phyloP scores from a whole-genome alignment of 768 basidiomycete genomes.

The Pisolithus orientalis region DNA sequence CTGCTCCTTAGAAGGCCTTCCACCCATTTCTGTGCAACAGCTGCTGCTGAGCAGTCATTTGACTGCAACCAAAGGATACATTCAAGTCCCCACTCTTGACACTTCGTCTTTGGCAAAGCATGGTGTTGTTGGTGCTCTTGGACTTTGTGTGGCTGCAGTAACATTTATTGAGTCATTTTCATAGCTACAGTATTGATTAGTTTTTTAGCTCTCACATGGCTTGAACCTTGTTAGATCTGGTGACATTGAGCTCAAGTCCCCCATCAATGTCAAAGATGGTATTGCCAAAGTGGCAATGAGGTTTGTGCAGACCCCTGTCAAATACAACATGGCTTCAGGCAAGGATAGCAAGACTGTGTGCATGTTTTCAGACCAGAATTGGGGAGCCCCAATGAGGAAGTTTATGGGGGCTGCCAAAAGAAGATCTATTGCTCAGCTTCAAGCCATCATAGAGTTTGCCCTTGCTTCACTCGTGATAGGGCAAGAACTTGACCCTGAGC shows the following conservation, averaged over 20 bases:
- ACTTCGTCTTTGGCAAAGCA: not conserved
- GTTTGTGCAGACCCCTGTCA: not conserved
- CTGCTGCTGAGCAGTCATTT: not conserved
- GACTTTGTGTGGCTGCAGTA: not conserved
- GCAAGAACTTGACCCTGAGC: not conserved
- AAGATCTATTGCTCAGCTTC: not conserved
- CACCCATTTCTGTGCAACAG: not conserved
- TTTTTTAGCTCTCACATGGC: not conserved
- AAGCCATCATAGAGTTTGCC: no score
- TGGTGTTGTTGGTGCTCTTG: not conserved
- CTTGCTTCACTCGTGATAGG: no score
- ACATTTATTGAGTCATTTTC: not conserved
- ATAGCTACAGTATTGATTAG: not conserved
- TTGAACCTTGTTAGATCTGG: not conserved
- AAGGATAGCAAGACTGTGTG: slow-evolving; percentile 2
- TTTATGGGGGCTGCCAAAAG: not conserved
- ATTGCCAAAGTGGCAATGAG: not conserved
- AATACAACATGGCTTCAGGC: slow-evolving; percentile 3
- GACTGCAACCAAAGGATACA: not conserved
- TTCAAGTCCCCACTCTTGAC: not conserved
- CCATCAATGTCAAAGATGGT: not conserved
- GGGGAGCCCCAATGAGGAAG: not conserved
- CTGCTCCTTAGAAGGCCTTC: not conserved
- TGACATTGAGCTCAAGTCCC: not conserved
- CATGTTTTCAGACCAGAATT: slow-evolving; percentile 6